A percentile compares a stretch with the other conserved stretches of the same genome.
phyloP scores from a whole-genome alignment of 345 rosid species.

The Bruguiera sexangula region DNA sequence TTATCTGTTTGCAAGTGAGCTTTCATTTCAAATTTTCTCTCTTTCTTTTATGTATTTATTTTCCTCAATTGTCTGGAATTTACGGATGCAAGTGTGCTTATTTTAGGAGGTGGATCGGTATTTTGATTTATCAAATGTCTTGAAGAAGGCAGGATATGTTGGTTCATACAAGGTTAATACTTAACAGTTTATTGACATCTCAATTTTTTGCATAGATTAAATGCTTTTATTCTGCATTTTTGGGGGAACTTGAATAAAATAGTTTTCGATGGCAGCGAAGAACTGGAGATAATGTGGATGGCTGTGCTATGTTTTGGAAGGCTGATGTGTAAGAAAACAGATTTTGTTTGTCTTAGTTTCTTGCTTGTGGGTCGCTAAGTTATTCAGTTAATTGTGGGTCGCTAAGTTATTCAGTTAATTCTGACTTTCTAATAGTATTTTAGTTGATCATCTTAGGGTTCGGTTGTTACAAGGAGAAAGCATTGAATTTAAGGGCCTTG shows the following conservation, averaged over 20 bases:
- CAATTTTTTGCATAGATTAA: slow-evolving; percentile 2
- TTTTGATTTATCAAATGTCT: slow-evolving; percentile 43
- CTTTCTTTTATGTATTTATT: neutral
- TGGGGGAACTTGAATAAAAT: neutral
- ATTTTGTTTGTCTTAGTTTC: slow-evolving; percentile 10
- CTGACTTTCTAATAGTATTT: slow-evolving; percentile 1
- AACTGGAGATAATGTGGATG: slow-evolving; percentile 70
- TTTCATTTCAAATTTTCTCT: neutral
- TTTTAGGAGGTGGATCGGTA: slow-evolving; percentile 80
- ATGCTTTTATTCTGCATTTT: slow-evolving; percentile 3
- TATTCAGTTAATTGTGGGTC: neutral
- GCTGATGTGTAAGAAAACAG: slow-evolving; percentile 43
- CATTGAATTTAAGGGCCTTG: slow-evolving; percentile 60
- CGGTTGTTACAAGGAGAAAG: slow-evolving; percentile 57
- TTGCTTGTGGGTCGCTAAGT: neutral
- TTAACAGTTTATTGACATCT: slow-evolving; percentile 12
- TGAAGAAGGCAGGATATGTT: slow-evolving; percentile 67
- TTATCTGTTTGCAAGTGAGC: slow-evolving; percentile 70
- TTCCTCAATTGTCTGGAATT: neutral
- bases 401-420: neutral
- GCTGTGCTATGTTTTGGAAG: slow-evolving; percentile 84
- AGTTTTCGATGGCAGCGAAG: slow-evolving; percentile 58
- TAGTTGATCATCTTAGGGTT: slow-evolving; percentile 40
- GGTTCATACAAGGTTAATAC: slow-evolving; percentile 63
- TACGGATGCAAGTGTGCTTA: slow-evolving; percentile 12